These are phyloP conservation scores for Mucor sp. DNA, from an alignment of 371 early-diverging fungal genomes.

Conservation along the genomic window DNA sequence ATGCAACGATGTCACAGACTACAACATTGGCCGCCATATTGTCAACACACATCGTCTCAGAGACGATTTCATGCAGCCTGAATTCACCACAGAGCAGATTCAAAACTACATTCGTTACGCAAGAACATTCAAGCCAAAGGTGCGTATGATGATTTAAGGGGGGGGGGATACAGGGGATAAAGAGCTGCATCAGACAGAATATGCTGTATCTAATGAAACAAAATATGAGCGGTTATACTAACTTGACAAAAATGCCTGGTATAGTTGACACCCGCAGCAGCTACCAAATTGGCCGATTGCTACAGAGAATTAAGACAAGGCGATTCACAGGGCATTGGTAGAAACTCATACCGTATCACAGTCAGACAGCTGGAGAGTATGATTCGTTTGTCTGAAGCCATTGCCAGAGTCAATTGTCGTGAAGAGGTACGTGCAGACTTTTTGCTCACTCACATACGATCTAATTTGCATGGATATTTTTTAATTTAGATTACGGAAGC, in stretches of 20 bases:
- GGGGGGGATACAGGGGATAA: neutral
- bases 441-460: neutral
- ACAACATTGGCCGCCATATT: slow-evolving; percentile 93
- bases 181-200: neutral
- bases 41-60: slow-evolving; percentile 86
- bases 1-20: slow-evolving; percentile 91
- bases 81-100: slow-evolving; percentile 78
- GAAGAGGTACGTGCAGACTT: slow-evolving; percentile 52
- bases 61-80: slow-evolving; percentile 73
- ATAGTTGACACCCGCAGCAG: slow-evolving; percentile 81
- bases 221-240: neutral
- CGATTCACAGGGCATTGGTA: slow-evolving; percentile 75
- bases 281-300: slow-evolving; percentile 77
- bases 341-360: slow-evolving; percentile 95
- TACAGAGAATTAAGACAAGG: slow-evolving; percentile 92
- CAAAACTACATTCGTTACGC: slow-evolving; percentile 90
- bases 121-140: slow-evolving; percentile 85
- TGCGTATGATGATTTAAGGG: slow-evolving; percentile 13
- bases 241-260: slow-evolving; percentile 2
- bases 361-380: slow-evolving; percentile 98
- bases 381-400: slow-evolving; percentile 96
- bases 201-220: neutral
- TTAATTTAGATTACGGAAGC: slow-evolving; percentile 60
- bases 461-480: neutral
- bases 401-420: slow-evolving; percentile 92